Percentiles rank a stretch among this genome's conserved stretches.
Evolutionary conservation across 1,284 basidiomycete genomes (phyloP).

Genomic region (Vanrija humicola): DNA sequence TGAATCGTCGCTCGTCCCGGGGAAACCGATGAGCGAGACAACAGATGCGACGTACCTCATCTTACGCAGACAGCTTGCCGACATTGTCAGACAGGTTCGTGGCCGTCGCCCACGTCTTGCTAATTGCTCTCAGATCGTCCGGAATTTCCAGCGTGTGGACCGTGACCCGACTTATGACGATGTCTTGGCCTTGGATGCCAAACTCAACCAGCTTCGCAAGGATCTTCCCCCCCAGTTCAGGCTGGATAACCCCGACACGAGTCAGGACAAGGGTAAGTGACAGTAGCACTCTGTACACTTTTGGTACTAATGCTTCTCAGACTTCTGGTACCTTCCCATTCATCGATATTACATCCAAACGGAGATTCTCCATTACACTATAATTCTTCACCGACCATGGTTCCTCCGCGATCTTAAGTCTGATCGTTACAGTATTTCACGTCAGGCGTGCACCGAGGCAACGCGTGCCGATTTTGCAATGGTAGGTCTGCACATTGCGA

Average conservation of each 20-base stretch:
- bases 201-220: slow-evolving; percentile 70
- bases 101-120: too few species aligned
- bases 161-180: slow-evolving; percentile 74
- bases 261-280: slow-evolving; percentile 31
- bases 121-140: slow-evolving; percentile 58
- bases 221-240: slow-evolving; percentile 60
- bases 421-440: slow-evolving; percentile 32
- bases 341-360: slow-evolving; percentile 48
- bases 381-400: slow-evolving; percentile 48
- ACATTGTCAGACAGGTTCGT: slow-evolving; percentile 64
- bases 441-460: slow-evolving; percentile 42
- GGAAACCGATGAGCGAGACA: slow-evolving; percentile 54
- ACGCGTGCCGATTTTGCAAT: slow-evolving; percentile 40
- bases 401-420: slow-evolving; percentile 37
- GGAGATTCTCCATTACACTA: slow-evolving; percentile 43
- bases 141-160: slow-evolving; percentile 84
- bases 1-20: slow-evolving; percentile 16
- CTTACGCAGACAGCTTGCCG: slow-evolving; percentile 75
- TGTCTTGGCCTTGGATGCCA: slow-evolving; percentile 74
- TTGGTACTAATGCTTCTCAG: slow-evolving; percentile 9
- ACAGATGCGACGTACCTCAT: slow-evolving; percentile 84
- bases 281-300: too few species aligned
- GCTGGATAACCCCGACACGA: slow-evolving; percentile 32
- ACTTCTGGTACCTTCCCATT: slow-evolving; percentile 36
- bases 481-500: slow-evolving; percentile 13